These are phyloP conservation scores for Pythium brachiatum DNA, from an alignment of 352 stramenopile species.

Conservation along the genomic window DNA sequence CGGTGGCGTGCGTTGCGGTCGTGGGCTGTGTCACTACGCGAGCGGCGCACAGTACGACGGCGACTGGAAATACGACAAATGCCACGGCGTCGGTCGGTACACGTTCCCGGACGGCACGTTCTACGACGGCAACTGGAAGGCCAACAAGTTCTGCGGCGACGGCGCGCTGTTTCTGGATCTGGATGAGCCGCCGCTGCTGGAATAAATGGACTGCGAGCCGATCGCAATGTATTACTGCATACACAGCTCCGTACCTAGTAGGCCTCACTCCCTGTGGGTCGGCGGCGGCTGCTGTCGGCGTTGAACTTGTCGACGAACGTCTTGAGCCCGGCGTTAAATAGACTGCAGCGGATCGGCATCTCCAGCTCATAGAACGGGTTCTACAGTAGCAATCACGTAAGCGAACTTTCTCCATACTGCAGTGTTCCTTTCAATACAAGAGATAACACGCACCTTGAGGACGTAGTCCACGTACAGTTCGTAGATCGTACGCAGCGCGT, in stretches of 20 bases:
- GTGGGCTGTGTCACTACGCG: conserved; percentile 52
- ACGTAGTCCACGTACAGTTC: conserved; percentile 95
- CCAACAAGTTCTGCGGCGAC: conserved; percentile 70
- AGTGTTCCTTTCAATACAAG: background rate
- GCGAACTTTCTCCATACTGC: background rate
- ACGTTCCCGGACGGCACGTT: conserved; percentile 72
- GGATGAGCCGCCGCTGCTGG: conserved; percentile 19
- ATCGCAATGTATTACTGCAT: background rate
- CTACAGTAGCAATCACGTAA: conserved; percentile 26
- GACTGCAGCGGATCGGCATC: conserved; percentile 93
- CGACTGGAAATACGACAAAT: conserved; percentile 75
- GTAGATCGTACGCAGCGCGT: conserved; percentile 87
- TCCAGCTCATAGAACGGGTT: conserved; percentile 96
- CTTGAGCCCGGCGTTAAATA: conserved; percentile 90
- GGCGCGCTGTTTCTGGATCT: conserved; percentile 59
- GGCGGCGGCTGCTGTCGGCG: conserved; percentile 51
- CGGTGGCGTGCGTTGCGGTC: conserved; percentile 61
- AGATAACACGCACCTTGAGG: conserved; percentile 74
- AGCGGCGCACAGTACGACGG: conserved; percentile 77
- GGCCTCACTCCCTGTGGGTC: conserved; percentile 40
- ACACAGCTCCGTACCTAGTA: conserved; percentile 25
- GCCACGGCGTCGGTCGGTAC: conserved; percentile 76
- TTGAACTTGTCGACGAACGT: conserved; percentile 88
- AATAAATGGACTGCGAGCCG: conserved; percentile 3
- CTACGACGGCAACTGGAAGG: conserved; percentile 82